Evolutionary conservation across 2,329 filamentous ascomycete genomes (phyloP).

Genomic region (Sclerotinia spermophila): DNA sequence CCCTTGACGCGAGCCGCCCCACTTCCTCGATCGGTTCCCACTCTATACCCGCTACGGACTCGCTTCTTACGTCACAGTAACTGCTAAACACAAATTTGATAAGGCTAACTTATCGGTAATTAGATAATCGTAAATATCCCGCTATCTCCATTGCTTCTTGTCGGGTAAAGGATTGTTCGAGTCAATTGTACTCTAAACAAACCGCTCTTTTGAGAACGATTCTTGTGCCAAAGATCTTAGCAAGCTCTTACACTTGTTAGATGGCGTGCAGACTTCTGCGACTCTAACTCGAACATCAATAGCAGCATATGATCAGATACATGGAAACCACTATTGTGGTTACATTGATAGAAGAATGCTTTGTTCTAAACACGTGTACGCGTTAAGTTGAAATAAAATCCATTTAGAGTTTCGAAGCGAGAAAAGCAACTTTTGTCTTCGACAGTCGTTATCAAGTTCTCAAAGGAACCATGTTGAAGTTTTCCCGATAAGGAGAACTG

Average conservation of each 20-base stretch:
- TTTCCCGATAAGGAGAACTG: neutral
- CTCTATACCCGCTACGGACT: neutral
- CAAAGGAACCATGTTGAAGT: neutral
- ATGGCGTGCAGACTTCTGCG: neutral
- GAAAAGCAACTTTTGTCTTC: neutral
- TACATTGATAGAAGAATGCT: neutral
- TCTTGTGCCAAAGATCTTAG: neutral
- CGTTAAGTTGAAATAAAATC: neutral
- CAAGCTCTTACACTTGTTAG: neutral
- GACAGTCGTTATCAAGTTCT: neutral
- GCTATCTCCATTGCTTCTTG: fast-evolving
- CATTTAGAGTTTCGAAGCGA: neutral
- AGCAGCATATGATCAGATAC: neutral
- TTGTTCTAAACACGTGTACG: neutral
- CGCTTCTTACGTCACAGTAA: neutral
- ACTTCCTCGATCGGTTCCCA: neutral
- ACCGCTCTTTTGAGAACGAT: neutral
- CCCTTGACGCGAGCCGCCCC: neutral
- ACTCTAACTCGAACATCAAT: neutral
- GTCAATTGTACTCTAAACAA: neutral
- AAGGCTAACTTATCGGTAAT: neutral
- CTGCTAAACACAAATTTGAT: neutral
- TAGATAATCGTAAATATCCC: neutral
- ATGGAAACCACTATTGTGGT: no score
- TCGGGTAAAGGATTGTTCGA: neutral